Base-by-base conservation (phyloP, 257 asterid genomes). In the Rhazya stricta region DNA sequence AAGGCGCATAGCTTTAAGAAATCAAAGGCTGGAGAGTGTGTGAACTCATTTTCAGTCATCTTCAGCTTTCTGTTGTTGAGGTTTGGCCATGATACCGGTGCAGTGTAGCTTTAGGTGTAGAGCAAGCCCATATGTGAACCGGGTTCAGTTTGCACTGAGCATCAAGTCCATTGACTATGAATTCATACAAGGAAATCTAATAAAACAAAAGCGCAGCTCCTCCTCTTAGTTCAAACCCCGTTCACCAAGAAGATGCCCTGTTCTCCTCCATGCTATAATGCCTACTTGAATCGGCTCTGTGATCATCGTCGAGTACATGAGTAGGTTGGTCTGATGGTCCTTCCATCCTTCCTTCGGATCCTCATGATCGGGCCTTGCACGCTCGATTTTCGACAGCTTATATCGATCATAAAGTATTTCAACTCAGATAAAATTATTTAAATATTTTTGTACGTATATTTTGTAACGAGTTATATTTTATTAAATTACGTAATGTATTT, bases 231-330 rank as follows among this genome's bases (percentile, higher is more conserved):
- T 60, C 72, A 51, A 88, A 89, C 61, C 92, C 92, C 0, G 73
- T 86, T 73, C 67, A 80, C 83, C n/a, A 85, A 86, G 86, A 88
- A 87, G 84, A 42, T 86, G 45, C 91, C n/a, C 91, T 0, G 91
- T 90, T 56, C 82, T 87, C 23, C 41, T 90, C 69, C 89, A 85
- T 69, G 84, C 73, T 86, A 76, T 13, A 79, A 48, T n/a, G 21
- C 54, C 86, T 4, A 75, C 83, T 6, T 80, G 84, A n/a, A 9
- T 7, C 71, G 93, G 86, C 76, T 87, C 94, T 25, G 84, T 84
- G 12, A 57, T 86, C 75, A 83, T 86, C 32, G 83, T 85, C 12
- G 66, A 83, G 29, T 89, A 89, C 37, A 78, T 2, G 89, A 78
- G 29, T 86, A 87, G 57, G 66, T 13, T 89, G 87, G 88, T 32